These are phyloP conservation scores for Neoconidiobolus thromboides DNA, from an alignment of 371 early-diverging fungal species.

Conservation along the genomic window DNA sequence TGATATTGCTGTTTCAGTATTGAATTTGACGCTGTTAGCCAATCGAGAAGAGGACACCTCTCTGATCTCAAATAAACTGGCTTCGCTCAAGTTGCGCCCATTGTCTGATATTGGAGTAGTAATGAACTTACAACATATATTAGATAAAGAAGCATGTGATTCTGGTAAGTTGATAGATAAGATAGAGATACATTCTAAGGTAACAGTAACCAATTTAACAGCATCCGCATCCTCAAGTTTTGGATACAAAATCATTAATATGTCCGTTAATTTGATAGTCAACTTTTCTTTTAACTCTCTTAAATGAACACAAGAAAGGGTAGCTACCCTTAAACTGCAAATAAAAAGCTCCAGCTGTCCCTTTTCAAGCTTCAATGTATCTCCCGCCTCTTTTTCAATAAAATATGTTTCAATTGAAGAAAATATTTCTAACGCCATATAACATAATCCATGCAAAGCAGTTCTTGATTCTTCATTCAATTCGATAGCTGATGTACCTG, in stretches of 20 bases:
- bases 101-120: background rate
- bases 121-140: slow-evolving; percentile 2
- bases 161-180: background rate
- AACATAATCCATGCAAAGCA: background rate
- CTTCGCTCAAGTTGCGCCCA: background rate
- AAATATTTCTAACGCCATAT: slow-evolving; percentile 1
- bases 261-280: background rate
- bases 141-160: slow-evolving; percentile 3
- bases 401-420: background rate
- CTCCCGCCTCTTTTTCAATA: background rate
- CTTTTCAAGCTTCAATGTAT: background rate
- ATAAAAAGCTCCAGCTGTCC: background rate
- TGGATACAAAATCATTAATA: background rate
- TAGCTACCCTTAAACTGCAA: slow-evolving; percentile 1
- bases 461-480: background rate
- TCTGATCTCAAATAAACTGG: background rate
- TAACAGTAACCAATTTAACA: background rate
- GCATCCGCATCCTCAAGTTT: background rate
- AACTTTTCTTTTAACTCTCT: background rate
- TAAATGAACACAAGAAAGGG: background rate
- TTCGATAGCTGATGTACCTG: background rate
- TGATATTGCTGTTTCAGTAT: slow-evolving; percentile 2
- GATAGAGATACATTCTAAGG: background rate
- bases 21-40: slow-evolving; percentile 2
- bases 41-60: slow-evolving; percentile 1